These are phyloP conservation scores for Leccinellum albellum DNA, from an alignment of 768 basidiomycete species.

Conservation along the genomic window DNA sequence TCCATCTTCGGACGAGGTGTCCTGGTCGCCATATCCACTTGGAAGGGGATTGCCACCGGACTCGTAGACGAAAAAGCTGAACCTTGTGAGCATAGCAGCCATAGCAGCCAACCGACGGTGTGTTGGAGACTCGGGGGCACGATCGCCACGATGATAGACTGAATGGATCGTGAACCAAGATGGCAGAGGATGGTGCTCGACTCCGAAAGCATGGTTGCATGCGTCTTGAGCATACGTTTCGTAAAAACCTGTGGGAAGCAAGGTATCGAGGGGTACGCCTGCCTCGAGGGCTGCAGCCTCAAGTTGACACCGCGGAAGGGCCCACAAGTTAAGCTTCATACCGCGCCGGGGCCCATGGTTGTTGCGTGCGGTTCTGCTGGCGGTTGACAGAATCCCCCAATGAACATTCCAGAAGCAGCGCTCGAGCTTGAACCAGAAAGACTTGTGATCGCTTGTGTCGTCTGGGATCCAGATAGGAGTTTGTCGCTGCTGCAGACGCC, in stretches of 20 bases:
- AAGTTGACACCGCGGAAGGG: conserved; percentile 50
- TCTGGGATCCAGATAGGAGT: conserved; percentile 54
- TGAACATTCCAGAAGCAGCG: conserved; percentile 3
- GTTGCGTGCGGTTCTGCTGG: conserved; percentile 1
- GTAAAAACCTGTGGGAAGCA: conserved; percentile 42
- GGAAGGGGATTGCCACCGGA: conserved; percentile 13
- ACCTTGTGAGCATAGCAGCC: conserved; percentile 50
- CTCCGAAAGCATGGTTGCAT: background rate
- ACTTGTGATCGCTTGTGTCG: conserved; percentile 5
- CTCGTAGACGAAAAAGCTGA: conserved; percentile 42
- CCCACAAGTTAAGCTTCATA: conserved; percentile 63
- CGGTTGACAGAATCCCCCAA: conserved; percentile 10
- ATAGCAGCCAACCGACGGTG: conserved; percentile 57
- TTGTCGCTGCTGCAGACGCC: conserved; percentile 51
- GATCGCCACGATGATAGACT: conserved; percentile 15
- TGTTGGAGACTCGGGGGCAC: conserved; percentile 37
- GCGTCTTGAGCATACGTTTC: conserved; percentile 10
- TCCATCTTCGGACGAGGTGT: background rate
- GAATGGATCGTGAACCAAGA: conserved; percentile 22
- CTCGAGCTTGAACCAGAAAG: conserved; percentile 8
- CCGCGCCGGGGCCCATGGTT: conserved; percentile 33
- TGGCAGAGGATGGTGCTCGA: background rate
- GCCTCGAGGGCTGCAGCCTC: conserved; percentile 66
- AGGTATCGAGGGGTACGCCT: conserved; percentile 52
- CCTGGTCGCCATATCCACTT: background rate